Conservation (phyloP, 495 filamentous ascomycete genomes). For the Aspergillus affinis region DNA sequence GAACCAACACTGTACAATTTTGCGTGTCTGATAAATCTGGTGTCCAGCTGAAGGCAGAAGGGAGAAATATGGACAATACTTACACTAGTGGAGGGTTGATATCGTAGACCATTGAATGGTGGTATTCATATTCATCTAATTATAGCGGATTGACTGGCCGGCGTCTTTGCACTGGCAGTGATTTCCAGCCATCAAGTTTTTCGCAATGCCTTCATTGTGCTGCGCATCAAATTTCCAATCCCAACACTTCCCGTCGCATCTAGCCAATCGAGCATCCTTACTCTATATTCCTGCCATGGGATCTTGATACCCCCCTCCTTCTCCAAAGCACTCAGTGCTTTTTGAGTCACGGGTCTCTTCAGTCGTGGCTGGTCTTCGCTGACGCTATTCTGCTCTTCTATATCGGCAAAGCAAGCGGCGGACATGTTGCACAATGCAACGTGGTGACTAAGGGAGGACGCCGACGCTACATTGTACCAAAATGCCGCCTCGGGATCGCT, state of each 20-base stretch:
- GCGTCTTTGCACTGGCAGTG: not conserved
- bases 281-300: constrained; percentile 71
- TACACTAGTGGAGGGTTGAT: no score
- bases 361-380: constrained; percentile 53
- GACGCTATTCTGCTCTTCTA: constrained; percentile 62
- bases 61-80: not conserved
- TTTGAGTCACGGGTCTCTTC: constrained; percentile 74
- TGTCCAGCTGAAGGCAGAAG: not conserved
- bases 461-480: constrained; percentile 45
- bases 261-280: constrained; percentile 70
- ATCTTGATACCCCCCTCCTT: constrained; percentile 69
- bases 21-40: not conserved
- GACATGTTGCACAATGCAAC: constrained; percentile 63
- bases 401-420: constrained; percentile 59
- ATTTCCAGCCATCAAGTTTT: constrained; percentile 29
- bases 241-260: constrained; percentile 65
- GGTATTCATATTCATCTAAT: no score
- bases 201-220: constrained; percentile 73
- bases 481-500: constrained; percentile 43
- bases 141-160: not conserved
- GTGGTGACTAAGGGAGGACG: constrained; percentile 72
- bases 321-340: constrained; percentile 59
- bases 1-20: not conserved
- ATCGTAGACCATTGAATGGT: no score
- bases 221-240: constrained; percentile 72